Base-by-base conservation (phyloP, 2,329 filamentous ascomycete genomes). In the Thelonectria discophora region DNA sequence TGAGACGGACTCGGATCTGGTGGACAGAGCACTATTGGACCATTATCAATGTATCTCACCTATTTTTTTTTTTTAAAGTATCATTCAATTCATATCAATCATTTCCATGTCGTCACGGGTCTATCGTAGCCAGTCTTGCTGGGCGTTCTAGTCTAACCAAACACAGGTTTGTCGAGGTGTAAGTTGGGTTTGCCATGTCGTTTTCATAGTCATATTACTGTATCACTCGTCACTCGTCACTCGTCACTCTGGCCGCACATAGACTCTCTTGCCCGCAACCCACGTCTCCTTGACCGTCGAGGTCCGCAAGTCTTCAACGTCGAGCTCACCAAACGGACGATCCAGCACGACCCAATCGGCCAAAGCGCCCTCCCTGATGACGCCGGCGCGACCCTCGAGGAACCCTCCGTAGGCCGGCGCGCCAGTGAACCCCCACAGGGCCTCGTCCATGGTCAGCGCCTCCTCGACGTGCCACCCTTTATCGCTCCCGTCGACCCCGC, bases 311-410 rank as follows among this genome's bases (percentile, higher is more conserved):
- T 79, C 78, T 60, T 88, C 86, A 2, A 84, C 61, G 11, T 80
- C 77, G 32, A 84, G 73, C 0, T 69, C 77, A 55, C 84, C 82
- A 0, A 90, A 69, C 46, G 85, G 82, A 62, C 78, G 73, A 64
- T 90, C 88, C 12, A 91, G 74, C n/a, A 92, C 88, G 4, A 91
- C 80, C 88, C 88, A 91, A 73, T 91, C 89, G 0, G 88, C 89
- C 72, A 86, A 86, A 1, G 84, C 86, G 0, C 87, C 88, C n/a
- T 79, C 74, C 55, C 80, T 75, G 30, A 91, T 88, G 1, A 84
- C 78, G 0, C 88, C 89, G 1, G 86, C 84, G 65, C 80, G 82
- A 0, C 80, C 82, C 47, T 90, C 86, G 50, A 85, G 76, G 50
- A 89, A 89, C 1, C 81, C 86, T 0, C 82, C 88, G 65, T 84